Evolutionary conservation across 2,329 filamentous ascomycete species (phyloP).

Genomic region (Phialemoniopsis sp.): DNA sequence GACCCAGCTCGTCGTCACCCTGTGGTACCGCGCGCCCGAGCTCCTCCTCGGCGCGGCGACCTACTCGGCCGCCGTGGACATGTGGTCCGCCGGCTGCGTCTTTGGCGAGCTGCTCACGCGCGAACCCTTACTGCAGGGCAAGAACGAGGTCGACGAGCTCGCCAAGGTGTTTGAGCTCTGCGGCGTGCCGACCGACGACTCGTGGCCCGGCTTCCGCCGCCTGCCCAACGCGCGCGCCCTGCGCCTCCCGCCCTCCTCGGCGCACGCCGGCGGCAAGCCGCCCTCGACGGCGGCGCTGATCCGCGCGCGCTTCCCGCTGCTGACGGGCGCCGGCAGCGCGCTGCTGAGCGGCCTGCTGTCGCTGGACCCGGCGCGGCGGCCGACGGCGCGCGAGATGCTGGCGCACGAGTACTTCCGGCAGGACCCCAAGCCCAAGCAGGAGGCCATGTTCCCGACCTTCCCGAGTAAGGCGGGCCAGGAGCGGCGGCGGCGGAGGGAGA

Average conservation of each 20-base stretch:
- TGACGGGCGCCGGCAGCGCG: slow-evolving; percentile 69
- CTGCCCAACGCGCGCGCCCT: slow-evolving; percentile 83
- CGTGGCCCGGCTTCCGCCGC: slow-evolving; percentile 82
- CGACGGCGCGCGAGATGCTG: slow-evolving; percentile 69
- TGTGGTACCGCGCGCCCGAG: slow-evolving; percentile 95
- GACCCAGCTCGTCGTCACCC: slow-evolving; percentile 89
- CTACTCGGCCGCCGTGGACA: slow-evolving; percentile 77
- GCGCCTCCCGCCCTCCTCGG: slow-evolving; percentile 54
- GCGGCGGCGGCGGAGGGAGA: slow-evolving; percentile 65
- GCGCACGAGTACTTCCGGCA: slow-evolving; percentile 82
- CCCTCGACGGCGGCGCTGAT: slow-evolving; percentile 44
- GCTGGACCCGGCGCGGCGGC: slow-evolving; percentile 69
- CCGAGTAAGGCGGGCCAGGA: slow-evolving; percentile 94
- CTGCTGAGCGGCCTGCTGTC: slow-evolving; percentile 68
- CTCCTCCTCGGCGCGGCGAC: slow-evolving; percentile 74
- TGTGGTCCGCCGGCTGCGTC: slow-evolving; percentile 96
- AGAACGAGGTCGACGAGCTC: slow-evolving; percentile 89
- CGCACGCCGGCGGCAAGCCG: slow-evolving; percentile 23
- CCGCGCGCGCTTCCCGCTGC: slow-evolving; percentile 73
- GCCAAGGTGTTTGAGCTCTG: slow-evolving; percentile 85
- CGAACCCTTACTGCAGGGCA: slow-evolving; percentile 79
- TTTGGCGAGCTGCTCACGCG: slow-evolving; percentile 87
- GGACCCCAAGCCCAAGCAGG: slow-evolving; percentile 83
- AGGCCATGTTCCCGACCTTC: slow-evolving; percentile 94
- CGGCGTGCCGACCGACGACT: slow-evolving; percentile 76